Conservation (phyloP, 768 basidiomycete species). For the Collybiopsis confluens region DNA sequence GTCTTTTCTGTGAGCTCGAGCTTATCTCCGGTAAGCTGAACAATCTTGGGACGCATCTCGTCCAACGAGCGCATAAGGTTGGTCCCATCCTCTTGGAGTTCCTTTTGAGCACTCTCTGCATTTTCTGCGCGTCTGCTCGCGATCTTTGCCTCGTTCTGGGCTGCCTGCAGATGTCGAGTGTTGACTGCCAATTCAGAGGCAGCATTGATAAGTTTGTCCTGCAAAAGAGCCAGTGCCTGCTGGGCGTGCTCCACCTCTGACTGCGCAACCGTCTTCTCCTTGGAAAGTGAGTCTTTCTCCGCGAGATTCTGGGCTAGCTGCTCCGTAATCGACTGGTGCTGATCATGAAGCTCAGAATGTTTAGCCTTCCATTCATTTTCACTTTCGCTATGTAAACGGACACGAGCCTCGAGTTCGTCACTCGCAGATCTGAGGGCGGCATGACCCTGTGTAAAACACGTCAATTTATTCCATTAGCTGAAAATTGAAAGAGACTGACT, state of each 20-base stretch:
- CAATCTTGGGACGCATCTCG: constrained; percentile 82
- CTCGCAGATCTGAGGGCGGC: constrained; percentile 55
- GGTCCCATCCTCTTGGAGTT: constrained; percentile 75
- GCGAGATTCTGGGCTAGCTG: constrained; percentile 40
- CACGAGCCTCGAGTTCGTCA: constrained; percentile 48
- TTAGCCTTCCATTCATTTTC: constrained; percentile 46
- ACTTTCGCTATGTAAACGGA: constrained; percentile 35
- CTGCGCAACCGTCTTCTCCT: constrained; percentile 49
- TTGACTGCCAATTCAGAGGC: constrained; percentile 48
- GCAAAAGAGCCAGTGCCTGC: constrained; percentile 44
- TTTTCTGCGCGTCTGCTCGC: constrained; percentile 69
- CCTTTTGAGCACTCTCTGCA: constrained; percentile 66
- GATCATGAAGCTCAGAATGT: constrained; percentile 40
- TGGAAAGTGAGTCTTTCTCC: constrained; percentile 42
- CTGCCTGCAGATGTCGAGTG: constrained; percentile 52
- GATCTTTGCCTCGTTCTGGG: constrained; percentile 62
- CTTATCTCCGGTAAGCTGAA: constrained; percentile 72
- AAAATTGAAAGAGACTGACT: constrained; percentile 32
- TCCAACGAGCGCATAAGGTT: constrained; percentile 76
- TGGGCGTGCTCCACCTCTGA: constrained; percentile 42
- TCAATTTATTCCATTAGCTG: neutral
- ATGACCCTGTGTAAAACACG: constrained; percentile 40
- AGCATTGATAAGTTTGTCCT: constrained; percentile 55
- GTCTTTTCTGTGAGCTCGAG: constrained; percentile 65
- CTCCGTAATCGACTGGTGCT: constrained; percentile 32